Conservation (phyloP, 805 yeast genomes). For the Nakazawaea anatomiae region DNA sequence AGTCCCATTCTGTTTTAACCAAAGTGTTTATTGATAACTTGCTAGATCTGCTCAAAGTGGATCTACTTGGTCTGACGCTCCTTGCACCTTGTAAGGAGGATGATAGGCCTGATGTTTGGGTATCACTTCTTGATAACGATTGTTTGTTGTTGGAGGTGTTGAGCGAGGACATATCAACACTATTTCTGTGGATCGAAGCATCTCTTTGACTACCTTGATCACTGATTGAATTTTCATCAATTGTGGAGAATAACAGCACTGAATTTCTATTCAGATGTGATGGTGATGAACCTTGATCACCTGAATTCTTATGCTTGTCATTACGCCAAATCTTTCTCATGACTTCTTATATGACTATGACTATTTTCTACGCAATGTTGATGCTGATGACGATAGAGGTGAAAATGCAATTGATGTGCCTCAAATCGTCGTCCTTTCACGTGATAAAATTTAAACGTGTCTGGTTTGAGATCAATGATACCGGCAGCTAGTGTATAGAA, state of each 20-base stretch:
- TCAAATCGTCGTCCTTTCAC: too few species aligned
- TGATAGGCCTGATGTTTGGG: not conserved
- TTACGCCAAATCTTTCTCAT: constrained; percentile 29
- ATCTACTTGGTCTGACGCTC: not conserved
- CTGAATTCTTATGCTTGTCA: constrained; percentile 14
- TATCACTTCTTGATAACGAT: not conserved
- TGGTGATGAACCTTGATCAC: constrained; percentile 1
- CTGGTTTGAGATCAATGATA: too few species aligned
- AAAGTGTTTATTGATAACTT: constrained; percentile 12
- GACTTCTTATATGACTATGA: not conserved
- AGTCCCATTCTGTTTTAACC: constrained; percentile 27
- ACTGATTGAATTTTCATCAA: not conserved
- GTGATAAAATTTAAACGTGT: too few species aligned
- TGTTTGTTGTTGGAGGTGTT: not conserved
- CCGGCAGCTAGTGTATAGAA: too few species aligned
- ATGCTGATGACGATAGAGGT: not conserved
- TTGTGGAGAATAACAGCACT: constrained; percentile 4
- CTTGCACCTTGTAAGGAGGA: constrained; percentile 11
- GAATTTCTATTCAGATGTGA: constrained; percentile 12
- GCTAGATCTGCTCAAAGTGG: constrained; percentile 1
- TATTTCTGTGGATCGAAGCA: not conserved
- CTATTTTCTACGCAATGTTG: not conserved
- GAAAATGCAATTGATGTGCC: too few species aligned
- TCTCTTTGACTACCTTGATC: not conserved
- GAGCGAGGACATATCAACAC: not conserved